Conservation (phyloP, 495 filamentous ascomycete genomes). For the Sphaerosporella brunnea region DNA sequence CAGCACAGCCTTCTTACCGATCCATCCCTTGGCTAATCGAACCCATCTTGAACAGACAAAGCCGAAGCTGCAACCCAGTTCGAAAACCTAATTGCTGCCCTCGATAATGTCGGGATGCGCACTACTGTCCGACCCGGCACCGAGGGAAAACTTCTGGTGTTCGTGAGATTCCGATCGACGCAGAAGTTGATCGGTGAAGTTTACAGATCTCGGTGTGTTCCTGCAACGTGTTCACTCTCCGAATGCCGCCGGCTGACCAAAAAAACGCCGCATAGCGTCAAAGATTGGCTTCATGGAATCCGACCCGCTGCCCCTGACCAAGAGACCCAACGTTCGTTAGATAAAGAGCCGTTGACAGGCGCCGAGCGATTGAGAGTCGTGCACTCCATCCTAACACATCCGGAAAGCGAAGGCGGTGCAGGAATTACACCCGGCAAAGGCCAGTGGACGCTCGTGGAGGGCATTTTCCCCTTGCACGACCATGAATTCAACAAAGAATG, state of each 20-base stretch:
- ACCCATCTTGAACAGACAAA: slow-evolving; percentile 37
- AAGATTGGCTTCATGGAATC: slow-evolving; percentile 91
- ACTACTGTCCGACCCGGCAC: slow-evolving; percentile 73
- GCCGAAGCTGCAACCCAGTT: slow-evolving; percentile 52
- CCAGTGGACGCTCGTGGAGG: slow-evolving; percentile 68
- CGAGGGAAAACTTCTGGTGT: slow-evolving; percentile 60
- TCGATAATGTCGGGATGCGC: slow-evolving; percentile 58
- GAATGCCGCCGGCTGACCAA: not conserved
- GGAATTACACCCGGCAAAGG: slow-evolving; percentile 70
- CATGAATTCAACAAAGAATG: slow-evolving; percentile 67
- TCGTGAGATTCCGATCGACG: slow-evolving; percentile 56
- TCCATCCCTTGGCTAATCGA: slow-evolving; percentile 14
- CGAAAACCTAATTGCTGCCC: slow-evolving; percentile 49
- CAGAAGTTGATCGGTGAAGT: slow-evolving; percentile 43
- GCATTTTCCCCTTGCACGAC: slow-evolving; percentile 80
- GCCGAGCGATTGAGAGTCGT: slow-evolving; percentile 76
- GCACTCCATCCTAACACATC: slow-evolving; percentile 70
- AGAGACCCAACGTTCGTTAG: slow-evolving; percentile 44
- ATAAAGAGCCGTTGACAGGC: slow-evolving; percentile 56
- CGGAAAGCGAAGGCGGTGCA: slow-evolving; percentile 65
- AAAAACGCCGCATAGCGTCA: slow-evolving; percentile 39
- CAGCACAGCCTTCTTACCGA: no score
- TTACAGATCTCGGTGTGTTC: slow-evolving; percentile 45
- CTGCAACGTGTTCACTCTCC: slow-evolving; percentile 3
- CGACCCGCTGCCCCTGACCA: slow-evolving; percentile 60